A percentile compares a stretch with the other conserved stretches of the same genome.
phyloP scores from a whole-genome alignment of 2,329 filamentous ascomycete genomes.

The Fusarium clavum region DNA sequence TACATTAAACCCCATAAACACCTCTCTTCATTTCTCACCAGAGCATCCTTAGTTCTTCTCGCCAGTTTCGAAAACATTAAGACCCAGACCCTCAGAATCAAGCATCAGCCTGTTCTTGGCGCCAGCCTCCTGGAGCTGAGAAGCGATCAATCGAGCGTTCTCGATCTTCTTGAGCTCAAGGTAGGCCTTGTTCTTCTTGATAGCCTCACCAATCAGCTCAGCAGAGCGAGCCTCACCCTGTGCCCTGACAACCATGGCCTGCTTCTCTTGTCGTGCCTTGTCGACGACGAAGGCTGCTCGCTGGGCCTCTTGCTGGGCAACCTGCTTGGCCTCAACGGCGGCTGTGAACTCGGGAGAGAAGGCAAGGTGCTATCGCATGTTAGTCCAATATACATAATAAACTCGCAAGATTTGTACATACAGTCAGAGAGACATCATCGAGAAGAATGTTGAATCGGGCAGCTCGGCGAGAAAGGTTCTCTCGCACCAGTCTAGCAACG shows the following conservation, averaged over 20 bases:
- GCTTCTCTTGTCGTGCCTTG: conserved; percentile 99
- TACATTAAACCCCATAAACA: conserved; percentile 36
- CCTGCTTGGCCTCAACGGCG: conserved; percentile 79
- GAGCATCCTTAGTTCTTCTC: conserved; percentile 53
- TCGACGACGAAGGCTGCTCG: conserved; percentile 97
- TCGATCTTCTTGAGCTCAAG: conserved; percentile 98
- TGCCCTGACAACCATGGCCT: conserved; percentile 96
- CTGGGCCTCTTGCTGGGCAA: conserved; percentile 92
- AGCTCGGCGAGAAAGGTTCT: conserved; percentile 90
- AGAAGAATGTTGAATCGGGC: conserved; percentile 97
- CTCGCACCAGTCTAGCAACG: conserved; percentile 88
- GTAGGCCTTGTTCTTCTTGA: conserved; percentile 99
- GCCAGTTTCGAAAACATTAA: conserved; percentile 79
- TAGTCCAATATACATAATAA: conserved; percentile 1
- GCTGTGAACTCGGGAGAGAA: conserved; percentile 81
- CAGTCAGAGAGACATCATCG: conserved; percentile 96
- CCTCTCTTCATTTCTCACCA: conserved; percentile 13
- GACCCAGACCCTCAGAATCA: conserved; percentile 87
- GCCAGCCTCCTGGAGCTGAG: conserved; percentile 84
- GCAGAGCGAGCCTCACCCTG: conserved; percentile 99
- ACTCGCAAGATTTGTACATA: conserved; percentile 57
- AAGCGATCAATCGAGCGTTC: conserved; percentile 91
- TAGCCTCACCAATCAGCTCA: conserved; percentile 96
- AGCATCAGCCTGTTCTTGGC: conserved; percentile 94
- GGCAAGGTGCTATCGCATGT: conserved; percentile 68